phyloP scores from a whole-genome alignment of 768 basidiomycete species.

The Lentinula guzmanii region DNA sequence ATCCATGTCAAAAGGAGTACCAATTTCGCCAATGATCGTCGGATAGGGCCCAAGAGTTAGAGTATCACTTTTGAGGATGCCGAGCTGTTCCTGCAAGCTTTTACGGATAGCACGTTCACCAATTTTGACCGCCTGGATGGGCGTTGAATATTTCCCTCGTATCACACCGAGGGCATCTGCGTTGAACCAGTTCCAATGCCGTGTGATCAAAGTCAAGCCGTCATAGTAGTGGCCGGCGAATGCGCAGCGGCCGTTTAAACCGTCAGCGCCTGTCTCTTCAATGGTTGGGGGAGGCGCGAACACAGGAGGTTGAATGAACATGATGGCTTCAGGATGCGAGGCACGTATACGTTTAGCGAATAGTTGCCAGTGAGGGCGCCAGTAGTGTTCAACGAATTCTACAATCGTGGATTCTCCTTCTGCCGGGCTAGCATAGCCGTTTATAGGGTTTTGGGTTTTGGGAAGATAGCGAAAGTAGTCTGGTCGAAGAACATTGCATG shows the following conservation, averaged over 20 bases:
- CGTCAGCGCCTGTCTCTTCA: constrained; percentile 30
- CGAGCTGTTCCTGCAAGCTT: constrained; percentile 78
- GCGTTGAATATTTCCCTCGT: constrained; percentile 68
- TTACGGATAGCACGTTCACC: constrained; percentile 82
- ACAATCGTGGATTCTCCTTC: constrained; percentile 26
- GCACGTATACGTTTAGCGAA: constrained; percentile 55
- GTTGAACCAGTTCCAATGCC: constrained; percentile 94
- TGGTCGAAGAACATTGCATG: constrained; percentile 58
- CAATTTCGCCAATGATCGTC: constrained; percentile 93
- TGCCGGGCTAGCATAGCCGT: neutral
- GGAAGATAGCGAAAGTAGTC: constrained; percentile 68
- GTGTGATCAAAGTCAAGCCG: constrained; percentile 86
- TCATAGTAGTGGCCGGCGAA: constrained; percentile 93
- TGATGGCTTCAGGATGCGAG: constrained; percentile 75
- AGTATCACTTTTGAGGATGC: constrained; percentile 69
- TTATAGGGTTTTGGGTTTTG: constrained; percentile 1
- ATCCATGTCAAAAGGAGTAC: constrained; percentile 94
- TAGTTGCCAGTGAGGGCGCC: constrained; percentile 62
- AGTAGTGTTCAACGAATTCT: constrained; percentile 74
- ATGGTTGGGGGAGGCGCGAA: constrained; percentile 72
- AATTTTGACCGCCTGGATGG: constrained; percentile 68
- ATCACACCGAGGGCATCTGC: constrained; percentile 92
- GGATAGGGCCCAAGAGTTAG: constrained; percentile 67
- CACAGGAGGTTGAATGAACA: constrained; percentile 90
- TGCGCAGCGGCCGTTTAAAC: constrained; percentile 59